phyloP scores from a whole-genome alignment of 2,329 filamentous ascomycete species.

The Hymenoscyphus infarciens region DNA sequence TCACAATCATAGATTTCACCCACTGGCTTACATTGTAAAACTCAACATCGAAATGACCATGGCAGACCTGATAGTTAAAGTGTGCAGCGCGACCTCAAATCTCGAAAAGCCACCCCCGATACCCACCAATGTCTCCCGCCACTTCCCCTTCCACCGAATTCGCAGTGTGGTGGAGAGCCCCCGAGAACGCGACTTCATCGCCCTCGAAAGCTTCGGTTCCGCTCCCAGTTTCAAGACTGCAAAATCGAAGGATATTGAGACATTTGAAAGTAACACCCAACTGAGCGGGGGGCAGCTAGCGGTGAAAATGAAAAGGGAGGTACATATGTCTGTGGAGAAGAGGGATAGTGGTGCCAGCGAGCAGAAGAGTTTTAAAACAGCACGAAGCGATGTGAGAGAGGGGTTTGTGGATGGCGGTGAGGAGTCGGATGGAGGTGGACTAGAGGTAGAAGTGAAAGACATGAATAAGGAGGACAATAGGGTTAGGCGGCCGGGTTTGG shows the following conservation, averaged over 20 bases:
- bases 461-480: background rate
- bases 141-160: background rate
- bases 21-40: slow-evolving; percentile 42
- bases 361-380: background rate
- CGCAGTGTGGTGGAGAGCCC: background rate
- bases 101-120: background rate
- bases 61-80: slow-evolving; percentile 39
- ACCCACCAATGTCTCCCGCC: background rate
- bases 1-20: slow-evolving; percentile 39
- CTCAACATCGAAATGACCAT: slow-evolving; percentile 45
- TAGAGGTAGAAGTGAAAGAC: background rate
- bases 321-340: slow-evolving; percentile 16
- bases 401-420: background rate
- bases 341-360: background rate
- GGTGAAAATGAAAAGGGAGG: slow-evolving; percentile 18
- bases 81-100: slow-evolving; percentile 7
- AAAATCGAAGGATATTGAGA: background rate
- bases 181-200: background rate
- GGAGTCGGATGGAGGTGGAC: background rate
- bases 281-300: background rate
- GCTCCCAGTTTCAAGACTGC: background rate
- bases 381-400: background rate
- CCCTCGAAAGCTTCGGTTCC: background rate
- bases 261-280: background rate
- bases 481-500: background rate